Evolutionary conservation across 331 rosid species (phyloP).

Genomic region (Cydonia oblonga): DNA sequence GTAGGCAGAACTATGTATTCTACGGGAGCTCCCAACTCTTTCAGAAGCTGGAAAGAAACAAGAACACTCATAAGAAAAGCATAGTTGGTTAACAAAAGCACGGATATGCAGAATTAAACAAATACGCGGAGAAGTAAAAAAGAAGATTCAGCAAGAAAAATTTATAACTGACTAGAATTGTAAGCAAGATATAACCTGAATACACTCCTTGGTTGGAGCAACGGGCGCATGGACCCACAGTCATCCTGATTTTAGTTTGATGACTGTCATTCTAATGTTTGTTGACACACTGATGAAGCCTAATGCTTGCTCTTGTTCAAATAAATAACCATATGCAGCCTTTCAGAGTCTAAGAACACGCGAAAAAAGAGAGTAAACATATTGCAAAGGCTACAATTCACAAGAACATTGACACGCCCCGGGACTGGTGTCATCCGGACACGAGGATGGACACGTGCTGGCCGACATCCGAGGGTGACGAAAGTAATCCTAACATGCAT

Average conservation of each 20-base stretch:
- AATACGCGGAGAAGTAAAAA: not conserved
- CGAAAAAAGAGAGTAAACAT: slow-evolving; percentile 5
- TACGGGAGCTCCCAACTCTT: slow-evolving; percentile 80
- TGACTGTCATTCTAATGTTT: slow-evolving; percentile 91
- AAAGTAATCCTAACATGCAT: too few species aligned
- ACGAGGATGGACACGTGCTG: too few species aligned
- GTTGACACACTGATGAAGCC: slow-evolving; percentile 98
- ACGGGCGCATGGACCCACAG: slow-evolving; percentile 95
- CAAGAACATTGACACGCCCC: not conserved
- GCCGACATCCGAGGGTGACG: too few species aligned
- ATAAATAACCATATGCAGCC: slow-evolving; percentile 76
- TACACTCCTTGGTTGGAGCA: slow-evolving; percentile 94
- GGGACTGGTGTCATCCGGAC: too few species aligned
- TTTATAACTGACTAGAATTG: slow-evolving; percentile 4
- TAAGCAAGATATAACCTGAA: slow-evolving; percentile 47
- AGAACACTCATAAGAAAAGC: not conserved
- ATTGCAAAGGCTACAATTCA: slow-evolving; percentile 1
- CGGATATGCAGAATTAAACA: not conserved
- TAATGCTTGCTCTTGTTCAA: slow-evolving; percentile 96
- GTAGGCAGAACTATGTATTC: slow-evolving; percentile 87
- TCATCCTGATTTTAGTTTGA: slow-evolving; percentile 93
- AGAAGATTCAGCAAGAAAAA: not conserved
- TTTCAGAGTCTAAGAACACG: slow-evolving; percentile 60
- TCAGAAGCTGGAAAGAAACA: slow-evolving; percentile 55
- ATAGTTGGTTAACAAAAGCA: not conserved